These are phyloP conservation scores for Rhamnella rubrinervis DNA, from an alignment of 331 rosid species.

Conservation along the genomic window DNA sequence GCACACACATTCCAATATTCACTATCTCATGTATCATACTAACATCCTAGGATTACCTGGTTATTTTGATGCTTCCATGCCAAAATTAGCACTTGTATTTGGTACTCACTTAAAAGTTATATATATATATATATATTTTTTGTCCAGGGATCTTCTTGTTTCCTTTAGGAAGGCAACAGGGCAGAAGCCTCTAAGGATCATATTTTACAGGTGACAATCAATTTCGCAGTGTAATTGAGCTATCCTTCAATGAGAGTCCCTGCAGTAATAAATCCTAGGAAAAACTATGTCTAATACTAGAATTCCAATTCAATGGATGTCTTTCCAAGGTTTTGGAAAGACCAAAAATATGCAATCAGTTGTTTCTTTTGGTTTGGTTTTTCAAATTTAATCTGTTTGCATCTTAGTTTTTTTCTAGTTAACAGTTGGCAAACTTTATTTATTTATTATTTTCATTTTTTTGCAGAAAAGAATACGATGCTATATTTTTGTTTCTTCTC, in stretches of 20 bases:
- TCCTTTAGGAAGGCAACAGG: conserved; percentile 97
- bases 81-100: neutral
- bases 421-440: too few species aligned
- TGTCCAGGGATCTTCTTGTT: conserved; percentile 81
- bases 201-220: conserved; percentile 80
- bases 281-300: too few species aligned
- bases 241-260: neutral
- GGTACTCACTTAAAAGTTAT: neutral
- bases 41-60: conserved; percentile 4
- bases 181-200: conserved; percentile 91
- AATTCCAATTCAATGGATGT: too few species aligned
- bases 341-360: too few species aligned
- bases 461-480: too few species aligned
- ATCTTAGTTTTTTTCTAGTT: too few species aligned
- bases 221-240: neutral
- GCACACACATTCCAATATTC: neutral
- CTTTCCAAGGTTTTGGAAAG: too few species aligned
- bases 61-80: neutral
- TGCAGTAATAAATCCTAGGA: neutral
- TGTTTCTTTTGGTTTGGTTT: too few species aligned
- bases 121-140: neutral
- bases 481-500: too few species aligned
- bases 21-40: neutral
- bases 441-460: too few species aligned
- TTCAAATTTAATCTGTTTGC: too few species aligned